Conservation (phyloP, 768 basidiomycete genomes). For the Suillus decipiens region DNA sequence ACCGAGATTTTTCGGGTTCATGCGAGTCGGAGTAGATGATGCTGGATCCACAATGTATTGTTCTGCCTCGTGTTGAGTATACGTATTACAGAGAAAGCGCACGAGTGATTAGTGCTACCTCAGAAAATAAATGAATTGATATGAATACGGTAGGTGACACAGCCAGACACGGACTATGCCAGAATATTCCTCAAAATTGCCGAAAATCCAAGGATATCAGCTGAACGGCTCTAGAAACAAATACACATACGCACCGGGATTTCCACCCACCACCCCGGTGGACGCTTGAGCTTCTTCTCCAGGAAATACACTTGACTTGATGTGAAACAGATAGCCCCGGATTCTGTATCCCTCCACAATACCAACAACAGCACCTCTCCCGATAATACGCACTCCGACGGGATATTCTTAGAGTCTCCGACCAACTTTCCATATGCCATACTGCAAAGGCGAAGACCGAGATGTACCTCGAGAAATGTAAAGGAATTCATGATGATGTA, state of each 20-base stretch:
- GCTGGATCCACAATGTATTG: no score
- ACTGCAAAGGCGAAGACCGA: background rate
- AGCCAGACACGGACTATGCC: background rate
- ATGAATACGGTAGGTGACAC: background rate
- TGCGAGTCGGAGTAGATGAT: no score
- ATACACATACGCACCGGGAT: no score
- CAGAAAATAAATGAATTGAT: no score
- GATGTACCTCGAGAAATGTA: background rate
- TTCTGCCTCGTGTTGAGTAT: background rate
- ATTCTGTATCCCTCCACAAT: background rate
- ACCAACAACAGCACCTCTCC: background rate
- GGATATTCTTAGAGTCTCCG: background rate
- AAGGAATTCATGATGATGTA: background rate
- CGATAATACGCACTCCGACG: background rate
- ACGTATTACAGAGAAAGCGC: background rate
- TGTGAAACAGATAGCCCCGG: background rate
- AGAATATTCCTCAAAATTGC: background rate
- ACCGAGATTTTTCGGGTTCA: no score
- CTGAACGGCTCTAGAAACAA: background rate
- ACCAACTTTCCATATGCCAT: background rate
- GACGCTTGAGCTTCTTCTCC: background rate
- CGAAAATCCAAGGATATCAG: background rate
- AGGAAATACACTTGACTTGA: background rate
- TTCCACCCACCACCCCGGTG: slow-evolving; percentile 6
- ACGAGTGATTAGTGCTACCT: background rate